Evolutionary conservation across 306 rosid genomes (phyloP).

Genomic region (Oxytropis ochrocephala): DNA sequence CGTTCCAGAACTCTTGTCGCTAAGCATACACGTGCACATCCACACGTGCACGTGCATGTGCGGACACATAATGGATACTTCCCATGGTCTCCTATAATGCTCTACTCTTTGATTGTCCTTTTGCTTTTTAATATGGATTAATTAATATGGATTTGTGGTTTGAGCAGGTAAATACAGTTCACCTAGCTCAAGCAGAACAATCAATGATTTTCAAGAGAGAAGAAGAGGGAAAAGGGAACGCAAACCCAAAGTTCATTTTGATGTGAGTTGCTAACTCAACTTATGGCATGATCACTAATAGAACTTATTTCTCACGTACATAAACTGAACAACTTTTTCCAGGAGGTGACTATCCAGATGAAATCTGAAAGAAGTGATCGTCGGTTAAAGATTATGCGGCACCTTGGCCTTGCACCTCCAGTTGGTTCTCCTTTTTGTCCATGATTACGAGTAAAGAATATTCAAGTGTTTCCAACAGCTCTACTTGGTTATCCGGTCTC

Average conservation of each 20-base stretch:
- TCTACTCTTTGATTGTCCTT: background rate
- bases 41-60: background rate
- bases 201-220: conserved; percentile 35
- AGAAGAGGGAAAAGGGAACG: conserved; percentile 67
- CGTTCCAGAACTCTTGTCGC: background rate
- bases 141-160: background rate
- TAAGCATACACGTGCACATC: background rate
- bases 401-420: conserved; percentile 68
- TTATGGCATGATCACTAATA: background rate
- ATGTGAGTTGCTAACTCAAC: conserved; percentile 40
- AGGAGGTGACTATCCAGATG: conserved; percentile 45
- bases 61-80: background rate
- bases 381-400: conserved; percentile 67
- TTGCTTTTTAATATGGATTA: background rate
- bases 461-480: conserved; percentile 5
- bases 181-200: conserved; percentile 45
- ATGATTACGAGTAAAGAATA: background rate
- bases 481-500: background rate
- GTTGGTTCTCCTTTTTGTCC: conserved; percentile 58
- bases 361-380: conserved; percentile 46
- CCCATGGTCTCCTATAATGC: background rate
- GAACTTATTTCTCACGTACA: conserved; percentile 10
- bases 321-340: conserved; percentile 9
- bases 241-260: conserved; percentile 61
- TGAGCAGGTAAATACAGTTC: conserved; percentile 53